Evolutionary conservation across 225 moss, liverwort and hornwort genomes (phyloP).

Genomic region (Climacium dendroides): DNA sequence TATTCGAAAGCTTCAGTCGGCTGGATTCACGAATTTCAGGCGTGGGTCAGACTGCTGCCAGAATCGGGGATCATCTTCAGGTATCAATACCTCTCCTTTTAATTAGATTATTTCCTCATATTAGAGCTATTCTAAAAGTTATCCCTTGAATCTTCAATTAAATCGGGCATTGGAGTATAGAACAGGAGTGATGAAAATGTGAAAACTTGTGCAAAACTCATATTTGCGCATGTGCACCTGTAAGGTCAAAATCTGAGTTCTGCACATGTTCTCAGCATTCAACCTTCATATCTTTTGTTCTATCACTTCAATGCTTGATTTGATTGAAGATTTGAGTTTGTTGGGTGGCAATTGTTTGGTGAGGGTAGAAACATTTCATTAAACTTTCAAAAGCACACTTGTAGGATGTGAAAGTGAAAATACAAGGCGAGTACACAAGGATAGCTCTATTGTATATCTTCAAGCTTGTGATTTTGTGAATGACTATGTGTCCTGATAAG

Average conservation of each 20-base stretch:
- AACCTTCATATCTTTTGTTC: neutral
- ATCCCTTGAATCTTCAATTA: neutral
- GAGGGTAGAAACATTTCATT: neutral
- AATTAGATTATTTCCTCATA: neutral
- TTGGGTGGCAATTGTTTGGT: neutral
- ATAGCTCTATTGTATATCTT: neutral
- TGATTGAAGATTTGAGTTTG: neutral
- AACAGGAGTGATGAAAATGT: neutral
- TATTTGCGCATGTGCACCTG: neutral
- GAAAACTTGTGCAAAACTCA: neutral
- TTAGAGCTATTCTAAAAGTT: neutral
- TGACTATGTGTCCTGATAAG: neutral
- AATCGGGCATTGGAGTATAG: neutral
- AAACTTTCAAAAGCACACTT: neutral
- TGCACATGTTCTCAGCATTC: neutral
- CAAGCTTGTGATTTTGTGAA: neutral
- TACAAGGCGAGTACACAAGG: neutral
- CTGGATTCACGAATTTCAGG: conserved; percentile 91
- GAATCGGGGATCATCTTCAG: conserved; percentile 99
- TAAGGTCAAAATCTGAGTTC: neutral
- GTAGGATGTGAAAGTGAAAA: neutral
- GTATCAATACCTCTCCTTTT: conserved; percentile 1
- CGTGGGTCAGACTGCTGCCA: conserved; percentile 94
- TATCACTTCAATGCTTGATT: neutral
- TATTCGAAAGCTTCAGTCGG: conserved; percentile 89